These are phyloP conservation scores for Silene latifolia DNA, from an alignment of 148 eudicot genomes.

Conservation along the genomic window DNA sequence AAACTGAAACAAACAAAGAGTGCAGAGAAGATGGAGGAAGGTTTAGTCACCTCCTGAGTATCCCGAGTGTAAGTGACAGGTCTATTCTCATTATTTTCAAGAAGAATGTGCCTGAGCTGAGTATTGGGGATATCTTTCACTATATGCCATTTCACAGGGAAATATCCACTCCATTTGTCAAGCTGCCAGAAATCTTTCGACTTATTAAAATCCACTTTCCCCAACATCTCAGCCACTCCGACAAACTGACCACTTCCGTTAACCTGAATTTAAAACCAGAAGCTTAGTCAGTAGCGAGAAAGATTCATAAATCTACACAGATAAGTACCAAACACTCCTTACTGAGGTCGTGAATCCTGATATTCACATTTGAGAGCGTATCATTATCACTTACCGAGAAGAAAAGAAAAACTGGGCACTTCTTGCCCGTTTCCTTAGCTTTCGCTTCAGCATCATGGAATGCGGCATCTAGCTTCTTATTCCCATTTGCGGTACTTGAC, in stretches of 20 bases:
- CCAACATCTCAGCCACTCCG: conserved; percentile 94
- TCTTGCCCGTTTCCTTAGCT: conserved; percentile 43
- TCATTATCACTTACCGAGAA: conserved; percentile 61
- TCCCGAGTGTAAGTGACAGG: conserved; percentile 89
- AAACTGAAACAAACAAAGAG: neutral
- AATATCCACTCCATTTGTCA: conserved; percentile 93
- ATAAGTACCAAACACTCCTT: neutral
- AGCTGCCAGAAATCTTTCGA: conserved; percentile 95
- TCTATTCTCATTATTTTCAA: conserved; percentile 75
- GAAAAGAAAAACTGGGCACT: conserved; percentile 75
- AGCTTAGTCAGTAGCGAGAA: neutral
- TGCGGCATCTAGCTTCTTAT: conserved; percentile 74
- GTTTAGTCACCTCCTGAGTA: conserved; percentile 75
- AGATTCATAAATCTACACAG: conserved; percentile 1
- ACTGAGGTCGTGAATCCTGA: too few relatives aligned
- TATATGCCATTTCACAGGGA: conserved; percentile 93
- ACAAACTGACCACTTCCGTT: conserved; percentile 94
- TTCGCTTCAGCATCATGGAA: conserved; percentile 65
- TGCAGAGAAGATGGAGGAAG: neutral
- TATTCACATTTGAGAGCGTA: neutral
- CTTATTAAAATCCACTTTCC: conserved; percentile 70
- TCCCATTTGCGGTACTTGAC: conserved; percentile 91
- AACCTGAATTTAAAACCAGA: conserved; percentile 46
- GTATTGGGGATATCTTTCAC: conserved; percentile 79
- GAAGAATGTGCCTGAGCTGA: conserved; percentile 69